These are phyloP conservation scores for Paraphoma sp. DNA, from an alignment of 2,329 filamentous ascomycete genomes.

Conservation along the genomic window DNA sequence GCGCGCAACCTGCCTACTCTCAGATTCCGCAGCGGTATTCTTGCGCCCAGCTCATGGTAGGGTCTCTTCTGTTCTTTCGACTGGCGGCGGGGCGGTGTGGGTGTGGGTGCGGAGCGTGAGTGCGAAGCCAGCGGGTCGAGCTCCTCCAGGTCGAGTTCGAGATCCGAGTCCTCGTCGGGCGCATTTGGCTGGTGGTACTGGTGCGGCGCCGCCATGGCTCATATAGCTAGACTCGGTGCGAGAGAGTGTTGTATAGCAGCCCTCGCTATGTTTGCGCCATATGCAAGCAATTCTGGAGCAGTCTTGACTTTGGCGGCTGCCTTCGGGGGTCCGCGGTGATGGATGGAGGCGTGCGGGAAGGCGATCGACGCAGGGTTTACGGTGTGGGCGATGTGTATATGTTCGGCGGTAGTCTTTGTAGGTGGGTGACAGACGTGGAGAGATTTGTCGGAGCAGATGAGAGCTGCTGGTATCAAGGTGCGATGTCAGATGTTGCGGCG, in stretches of 20 bases:
- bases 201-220: slow-evolving; percentile 56
- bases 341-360: neutral
- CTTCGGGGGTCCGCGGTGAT: slow-evolving; percentile 34
- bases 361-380: too few relatives aligned
- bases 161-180: slow-evolving; percentile 75
- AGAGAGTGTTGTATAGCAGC: slow-evolving; percentile 4
- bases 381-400: too few relatives aligned
- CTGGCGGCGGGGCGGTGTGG: slow-evolving; percentile 32
- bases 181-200: slow-evolving; percentile 62
- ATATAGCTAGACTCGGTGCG: slow-evolving; percentile 20
- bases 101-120: slow-evolving; percentile 21
- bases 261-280: slow-evolving; percentile 17
- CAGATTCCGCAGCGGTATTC: slow-evolving; percentile 73
- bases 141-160: slow-evolving; percentile 79
- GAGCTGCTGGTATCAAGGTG: neutral
- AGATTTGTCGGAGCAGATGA: neutral
- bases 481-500: neutral
- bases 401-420: too few relatives aligned
- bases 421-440: too few relatives aligned
- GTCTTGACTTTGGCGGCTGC: slow-evolving; percentile 9
- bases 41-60: slow-evolving; percentile 54
- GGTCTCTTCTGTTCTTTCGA: slow-evolving; percentile 41
- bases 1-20: slow-evolving; percentile 56
- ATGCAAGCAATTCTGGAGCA: slow-evolving; percentile 6
- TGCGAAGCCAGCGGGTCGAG: slow-evolving; percentile 67